Conservation (phyloP, 1,139 yeast genomes). For the Pichia terricola region DNA sequence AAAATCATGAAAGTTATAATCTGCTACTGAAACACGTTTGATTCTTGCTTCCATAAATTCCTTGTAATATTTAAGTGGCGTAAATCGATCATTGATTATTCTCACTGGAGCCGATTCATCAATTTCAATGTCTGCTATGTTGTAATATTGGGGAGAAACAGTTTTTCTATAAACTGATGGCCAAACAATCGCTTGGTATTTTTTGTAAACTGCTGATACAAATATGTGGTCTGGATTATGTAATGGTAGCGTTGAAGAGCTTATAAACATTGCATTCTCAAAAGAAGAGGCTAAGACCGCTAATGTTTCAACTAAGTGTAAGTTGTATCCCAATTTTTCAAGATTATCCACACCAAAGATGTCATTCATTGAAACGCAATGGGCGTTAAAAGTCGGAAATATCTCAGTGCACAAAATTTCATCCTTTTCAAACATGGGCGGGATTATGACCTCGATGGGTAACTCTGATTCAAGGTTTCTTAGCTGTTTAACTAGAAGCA, state of each 20-base stretch:
- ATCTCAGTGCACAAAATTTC: conserved; percentile 33
- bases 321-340: conserved; percentile 15
- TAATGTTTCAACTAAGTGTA: conserved; percentile 34
- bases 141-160: conserved; percentile 42
- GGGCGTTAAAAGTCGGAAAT: conserved; percentile 36
- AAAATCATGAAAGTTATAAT: conserved; percentile 32
- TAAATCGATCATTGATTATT: conserved; percentile 9
- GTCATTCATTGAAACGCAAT: conserved; percentile 31
- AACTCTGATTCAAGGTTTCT: conserved; percentile 48
- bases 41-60: not conserved
- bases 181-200: conserved; percentile 31
- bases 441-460: conserved; percentile 62
- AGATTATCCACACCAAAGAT: conserved; percentile 21
- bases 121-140: conserved; percentile 35
- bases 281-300: conserved; percentile 43
- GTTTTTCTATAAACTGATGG: conserved; percentile 55
- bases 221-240: conserved; percentile 38
- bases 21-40: conserved; percentile 18
- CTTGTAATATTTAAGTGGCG: conserved; percentile 11
- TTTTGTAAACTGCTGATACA: conserved; percentile 27
- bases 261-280: conserved; percentile 39
- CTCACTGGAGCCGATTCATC: conserved; percentile 19
- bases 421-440: conserved; percentile 31
- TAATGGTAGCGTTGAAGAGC: conserved; percentile 45
- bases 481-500: conserved; percentile 49